Evolutionary conservation across 345 rosid species (phyloP).

Genomic region (Erysimum cheiranthoides): DNA sequence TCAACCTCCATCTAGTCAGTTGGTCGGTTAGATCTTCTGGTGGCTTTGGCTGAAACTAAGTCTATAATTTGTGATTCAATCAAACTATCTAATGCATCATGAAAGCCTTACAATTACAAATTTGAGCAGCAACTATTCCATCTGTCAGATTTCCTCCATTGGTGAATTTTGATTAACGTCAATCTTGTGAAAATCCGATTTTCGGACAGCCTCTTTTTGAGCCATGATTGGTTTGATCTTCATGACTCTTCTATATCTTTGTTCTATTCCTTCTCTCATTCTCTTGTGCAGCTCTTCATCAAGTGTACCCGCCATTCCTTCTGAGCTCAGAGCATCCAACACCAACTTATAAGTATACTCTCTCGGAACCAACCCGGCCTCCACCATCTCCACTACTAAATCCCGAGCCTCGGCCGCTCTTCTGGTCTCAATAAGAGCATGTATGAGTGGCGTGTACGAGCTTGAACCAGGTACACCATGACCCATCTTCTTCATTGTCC

Average conservation of each 20-base stretch:
- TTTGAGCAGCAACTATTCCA: background rate
- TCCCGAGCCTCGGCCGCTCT: constrained; percentile 61
- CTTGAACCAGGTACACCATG: constrained; percentile 73
- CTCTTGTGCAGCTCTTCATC: constrained; percentile 53
- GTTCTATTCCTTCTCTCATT: constrained; percentile 57
- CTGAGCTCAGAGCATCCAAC: constrained; percentile 56
- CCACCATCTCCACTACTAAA: constrained; percentile 74
- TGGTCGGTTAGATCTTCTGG: constrained; percentile 54
- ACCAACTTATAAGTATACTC: constrained; percentile 82
- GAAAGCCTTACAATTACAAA: background rate
- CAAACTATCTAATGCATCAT: constrained; percentile 13
- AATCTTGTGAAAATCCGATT: background rate
- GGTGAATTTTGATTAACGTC: background rate
- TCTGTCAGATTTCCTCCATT: constrained; percentile 6
- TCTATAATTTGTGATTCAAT: background rate
- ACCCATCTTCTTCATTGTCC: constrained; percentile 69
- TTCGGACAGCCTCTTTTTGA: constrained; percentile 15
- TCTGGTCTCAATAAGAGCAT: constrained; percentile 75
- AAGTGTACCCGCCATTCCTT: constrained; percentile 45
- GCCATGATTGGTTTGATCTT: constrained; percentile 64
- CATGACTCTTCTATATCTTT: constrained; percentile 62
- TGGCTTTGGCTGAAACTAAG: constrained; percentile 40
- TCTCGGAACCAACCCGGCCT: constrained; percentile 73
- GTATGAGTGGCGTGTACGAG: constrained; percentile 80
- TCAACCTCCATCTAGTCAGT: constrained; percentile 51